Base-by-base conservation (phyloP, 345 rosid species). In the Gossypium arboreum region DNA sequence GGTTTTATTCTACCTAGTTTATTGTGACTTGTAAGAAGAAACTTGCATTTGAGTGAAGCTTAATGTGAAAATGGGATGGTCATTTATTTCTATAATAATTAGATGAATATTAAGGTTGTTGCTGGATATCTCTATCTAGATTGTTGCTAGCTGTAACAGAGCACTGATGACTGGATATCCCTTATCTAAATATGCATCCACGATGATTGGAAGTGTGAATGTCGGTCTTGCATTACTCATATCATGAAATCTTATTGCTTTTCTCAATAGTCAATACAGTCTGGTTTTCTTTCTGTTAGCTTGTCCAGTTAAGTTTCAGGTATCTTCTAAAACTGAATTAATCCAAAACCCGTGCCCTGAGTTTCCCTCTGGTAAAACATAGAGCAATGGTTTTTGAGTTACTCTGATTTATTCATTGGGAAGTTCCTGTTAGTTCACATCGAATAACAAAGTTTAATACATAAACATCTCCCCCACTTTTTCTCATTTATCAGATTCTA, bases 71-170 rank as follows among this genome's bases (percentile, higher is more conserved):
- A 11, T 44, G 50, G 52, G n/a, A 44, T 16, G n/a, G 17, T 44
- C 25, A 20, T 44, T 65, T 65, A 65, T 65, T 65, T 44, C 18
- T 65, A 22, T 65, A 41, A 18, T 44, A 65, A 18, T 65, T 65
- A 65, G 52, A 52, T 44, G 52, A 44, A 43, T 65, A 43, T 65
- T 63, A 65, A 65, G 70, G 29, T 65, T 65, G 50, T 65, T 7
- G 29, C n/a, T 65, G 13, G 9, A 44, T 65, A 22, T 43, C 29
- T 48, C 15, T 39, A 27, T 65, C 45, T 44, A 18, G 52, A 65
- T 43, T 43, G 52, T 44, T 25, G 70, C 16, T 43, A 22, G 52
- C 16, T 9, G 50, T 41, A 64, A 10, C 51, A 44, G 29, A 29
- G 52, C 20, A 65, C 52, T 20, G 52, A 17, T 65, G 29, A 65